Base-by-base conservation (phyloP, 164 flowering plant species). In the Macadamia integrifolia region DNA sequence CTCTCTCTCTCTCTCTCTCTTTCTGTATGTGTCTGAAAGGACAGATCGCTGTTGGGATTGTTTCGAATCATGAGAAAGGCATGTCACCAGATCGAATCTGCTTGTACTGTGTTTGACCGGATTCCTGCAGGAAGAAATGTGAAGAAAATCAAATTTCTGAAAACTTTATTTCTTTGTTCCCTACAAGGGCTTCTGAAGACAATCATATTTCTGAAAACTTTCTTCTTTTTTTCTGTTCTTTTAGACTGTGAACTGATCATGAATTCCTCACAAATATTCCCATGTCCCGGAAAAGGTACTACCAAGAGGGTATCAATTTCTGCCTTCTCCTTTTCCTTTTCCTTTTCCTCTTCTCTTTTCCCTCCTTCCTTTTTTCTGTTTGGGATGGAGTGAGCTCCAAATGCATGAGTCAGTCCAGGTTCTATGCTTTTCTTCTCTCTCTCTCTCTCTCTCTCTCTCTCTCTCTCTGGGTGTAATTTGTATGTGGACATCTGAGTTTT, bases 81-180 rank as follows among this genome's bases (percentile, higher is more conserved):
- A 73, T 85, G 86, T 58, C 65, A 77, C 57, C 78, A 60, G 75
- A 69, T 77, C n/a, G 64, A 66, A 71, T 72, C 77, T 66, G 68
- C 64, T 72, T 50, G 83, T 87, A 78, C 88, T 78, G 63, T 70
- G 67, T 85, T 89, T 89, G 89, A 87, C 88, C 73, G 65, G 73
- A 75, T 76, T 74, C 62, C 32, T 68, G 28, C 46, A 28, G 56
- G 58, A 65, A 52, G 32, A 64, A 28, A 52, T 23, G 46, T 53
- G 18, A 53, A 53, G 57, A 14, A 52, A 55, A 48, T 60, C 61
- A 23, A 18, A 18, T 8, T 29, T 46, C 23, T 23, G 23, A 23
- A 23, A 23, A 23, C 23, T 23, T 23, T 23, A 23, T 23, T 23
- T 23, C 23, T 23, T 35, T 18, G 49, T 15, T 4, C 35, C 10